phyloP scores from a whole-genome alignment of 1,139 yeast genomes.

The Ashbya aceris region DNA sequence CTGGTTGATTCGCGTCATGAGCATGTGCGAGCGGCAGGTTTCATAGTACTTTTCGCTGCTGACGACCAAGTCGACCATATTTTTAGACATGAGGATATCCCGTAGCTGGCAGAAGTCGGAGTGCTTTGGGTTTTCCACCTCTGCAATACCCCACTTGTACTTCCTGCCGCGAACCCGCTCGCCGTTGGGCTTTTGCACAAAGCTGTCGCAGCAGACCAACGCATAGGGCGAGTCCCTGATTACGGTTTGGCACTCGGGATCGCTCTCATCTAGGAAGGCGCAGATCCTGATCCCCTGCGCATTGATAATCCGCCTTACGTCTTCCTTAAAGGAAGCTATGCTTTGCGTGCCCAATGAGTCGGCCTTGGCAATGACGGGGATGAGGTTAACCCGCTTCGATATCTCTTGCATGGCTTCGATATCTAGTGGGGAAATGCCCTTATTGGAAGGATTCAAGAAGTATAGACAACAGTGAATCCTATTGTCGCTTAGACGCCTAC shows the following conservation, averaged over 20 bases:
- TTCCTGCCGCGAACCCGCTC: constrained; percentile 48
- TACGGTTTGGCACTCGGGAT: constrained; percentile 30
- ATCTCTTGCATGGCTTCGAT: constrained; percentile 60
- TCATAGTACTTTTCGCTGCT: constrained; percentile 54
- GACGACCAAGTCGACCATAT: constrained; percentile 50
- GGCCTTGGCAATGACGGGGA: constrained; percentile 70
- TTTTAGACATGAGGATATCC: constrained; percentile 40
- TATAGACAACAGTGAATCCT: constrained; percentile 74
- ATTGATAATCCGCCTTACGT: constrained; percentile 37
- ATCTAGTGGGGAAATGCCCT: constrained; percentile 50
- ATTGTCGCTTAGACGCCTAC: constrained; percentile 41
- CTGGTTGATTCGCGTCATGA: constrained; percentile 33
- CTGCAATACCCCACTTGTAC: constrained; percentile 69
- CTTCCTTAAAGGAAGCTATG: constrained; percentile 35
- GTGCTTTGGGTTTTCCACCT: constrained; percentile 54
- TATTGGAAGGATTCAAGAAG: constrained; percentile 51
- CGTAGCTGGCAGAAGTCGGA: constrained; percentile 57
- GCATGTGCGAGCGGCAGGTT: constrained; percentile 38
- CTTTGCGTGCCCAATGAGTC: constrained; percentile 49
- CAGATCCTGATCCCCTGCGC: constrained; percentile 48
- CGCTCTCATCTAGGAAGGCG: constrained; percentile 39
- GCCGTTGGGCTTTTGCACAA: constrained; percentile 30
- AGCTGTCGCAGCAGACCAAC: constrained; percentile 44
- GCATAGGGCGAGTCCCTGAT: constrained; percentile 45
- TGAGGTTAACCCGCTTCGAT: constrained; percentile 54